These are phyloP conservation scores for Sordariomycetes sp. DNA, from an alignment of 2,329 filamentous ascomycete genomes.

Conservation along the genomic window DNA sequence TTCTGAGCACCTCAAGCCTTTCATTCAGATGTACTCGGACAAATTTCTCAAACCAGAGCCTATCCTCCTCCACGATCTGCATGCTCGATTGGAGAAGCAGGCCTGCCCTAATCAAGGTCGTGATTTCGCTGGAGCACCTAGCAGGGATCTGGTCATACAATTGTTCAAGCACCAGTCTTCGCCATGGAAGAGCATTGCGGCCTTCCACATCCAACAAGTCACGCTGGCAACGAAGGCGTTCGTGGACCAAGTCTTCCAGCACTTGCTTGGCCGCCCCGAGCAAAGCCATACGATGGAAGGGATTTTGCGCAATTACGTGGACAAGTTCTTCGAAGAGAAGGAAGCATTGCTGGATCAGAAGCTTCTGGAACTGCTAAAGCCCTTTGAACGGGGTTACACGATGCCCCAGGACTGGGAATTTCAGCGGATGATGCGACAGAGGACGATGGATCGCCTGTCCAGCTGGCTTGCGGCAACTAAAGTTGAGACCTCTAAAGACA, in stretches of 20 bases:
- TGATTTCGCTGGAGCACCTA: no score
- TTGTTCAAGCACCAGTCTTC: conserved; percentile 27
- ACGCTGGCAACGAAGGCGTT: conserved; percentile 20
- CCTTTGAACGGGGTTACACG: conserved; percentile 22
- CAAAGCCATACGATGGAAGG: conserved; percentile 11
- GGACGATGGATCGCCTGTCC: no score
- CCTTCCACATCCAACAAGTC: conserved; percentile 22
- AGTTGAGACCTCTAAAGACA: no score
- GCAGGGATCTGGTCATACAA: conserved; percentile 23
- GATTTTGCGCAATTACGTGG: conserved; percentile 14
- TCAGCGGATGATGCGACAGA: no score
- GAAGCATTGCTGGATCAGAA: conserved; percentile 18
- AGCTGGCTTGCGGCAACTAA: no score
- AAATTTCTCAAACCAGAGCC: conserved; percentile 10
- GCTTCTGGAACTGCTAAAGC: conserved; percentile 27
- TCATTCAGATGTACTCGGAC: conserved; percentile 17
- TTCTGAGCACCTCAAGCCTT: no score
- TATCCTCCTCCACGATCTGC: conserved; percentile 16
- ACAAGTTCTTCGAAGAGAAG: conserved; percentile 24
- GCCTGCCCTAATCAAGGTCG: no score
- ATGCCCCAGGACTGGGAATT: conserved; percentile 24
- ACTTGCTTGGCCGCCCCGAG: conserved; percentile 25
- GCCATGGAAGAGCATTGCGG: conserved; percentile 28
- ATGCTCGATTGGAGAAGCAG: conserved; percentile 13
- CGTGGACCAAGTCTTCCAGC: conserved; percentile 22